Evolutionary conservation across 148 eudicot species (phyloP).

Genomic region (Suaeda aralocaspica): DNA sequence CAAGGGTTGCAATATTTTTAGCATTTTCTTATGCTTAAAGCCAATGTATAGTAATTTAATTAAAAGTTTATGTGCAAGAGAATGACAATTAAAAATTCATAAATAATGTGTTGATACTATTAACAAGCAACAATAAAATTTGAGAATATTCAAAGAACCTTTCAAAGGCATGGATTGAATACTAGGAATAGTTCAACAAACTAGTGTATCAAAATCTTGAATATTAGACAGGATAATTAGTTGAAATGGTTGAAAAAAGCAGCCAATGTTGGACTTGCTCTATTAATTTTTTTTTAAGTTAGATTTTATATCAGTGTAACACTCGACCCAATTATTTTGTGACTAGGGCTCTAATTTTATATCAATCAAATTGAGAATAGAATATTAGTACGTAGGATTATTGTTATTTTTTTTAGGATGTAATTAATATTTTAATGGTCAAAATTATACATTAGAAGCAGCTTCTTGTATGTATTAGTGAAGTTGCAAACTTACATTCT

Average conservation of each 20-base stretch:
- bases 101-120: not conserved
- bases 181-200: not conserved
- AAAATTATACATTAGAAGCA: too few species aligned
- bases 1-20: too few species aligned
- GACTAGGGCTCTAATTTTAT: too few species aligned
- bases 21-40: not conserved
- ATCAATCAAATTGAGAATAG: too few species aligned
- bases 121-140: not conserved
- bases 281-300: too few species aligned
- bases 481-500: conserved; percentile 31
- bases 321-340: too few species aligned
- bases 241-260: not conserved
- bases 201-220: not conserved
- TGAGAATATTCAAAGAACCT: not conserved
- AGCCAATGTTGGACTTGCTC: not conserved
- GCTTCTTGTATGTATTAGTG: not conserved
- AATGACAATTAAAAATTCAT: not conserved
- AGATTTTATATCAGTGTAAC: too few species aligned
- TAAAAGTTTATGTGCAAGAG: not conserved
- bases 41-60: too few species aligned
- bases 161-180: not conserved
- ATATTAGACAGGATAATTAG: not conserved
- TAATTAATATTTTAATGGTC: too few species aligned
- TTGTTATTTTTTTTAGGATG: too few species aligned
- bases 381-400: too few species aligned